Evolutionary conservation across 257 asterid species (phyloP).

Genomic region (Solanum neorickii): DNA sequence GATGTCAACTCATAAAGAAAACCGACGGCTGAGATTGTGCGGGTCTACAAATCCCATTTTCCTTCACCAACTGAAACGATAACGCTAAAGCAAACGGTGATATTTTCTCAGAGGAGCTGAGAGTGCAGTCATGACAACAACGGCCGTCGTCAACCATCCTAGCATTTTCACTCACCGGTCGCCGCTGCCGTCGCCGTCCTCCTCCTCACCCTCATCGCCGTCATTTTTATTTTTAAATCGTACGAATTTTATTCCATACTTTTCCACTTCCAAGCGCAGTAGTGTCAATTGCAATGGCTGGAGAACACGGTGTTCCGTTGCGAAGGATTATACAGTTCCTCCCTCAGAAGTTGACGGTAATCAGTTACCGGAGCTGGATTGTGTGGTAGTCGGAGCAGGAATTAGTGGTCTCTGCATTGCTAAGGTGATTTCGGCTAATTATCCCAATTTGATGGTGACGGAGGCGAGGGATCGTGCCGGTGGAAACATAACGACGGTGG

Average conservation of each 20-base stretch:
- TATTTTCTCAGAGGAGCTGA: not conserved
- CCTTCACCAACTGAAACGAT: not conserved
- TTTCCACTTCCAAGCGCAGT: not conserved
- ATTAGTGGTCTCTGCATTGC: slow-evolving; percentile 88
- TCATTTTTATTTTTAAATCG: not conserved
- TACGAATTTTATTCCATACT: not conserved
- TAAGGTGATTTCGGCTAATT: slow-evolving; percentile 57
- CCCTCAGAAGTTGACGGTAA: slow-evolving; percentile 12
- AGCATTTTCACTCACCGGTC: not conserved
- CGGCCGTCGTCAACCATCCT: not conserved
- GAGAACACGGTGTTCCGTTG: slow-evolving; percentile 36
- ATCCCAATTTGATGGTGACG: slow-evolving; percentile 60
- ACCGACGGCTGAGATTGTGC: not conserved
- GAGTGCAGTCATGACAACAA: not conserved
- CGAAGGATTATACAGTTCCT: slow-evolving; percentile 16
- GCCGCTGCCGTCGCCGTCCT: not conserved
- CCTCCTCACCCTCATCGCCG: not conserved
- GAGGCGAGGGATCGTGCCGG: slow-evolving; percentile 90
- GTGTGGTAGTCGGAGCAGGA: slow-evolving; percentile 88
- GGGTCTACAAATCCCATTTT: not conserved
- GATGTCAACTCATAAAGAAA: not conserved
- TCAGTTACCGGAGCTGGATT: slow-evolving; percentile 32
- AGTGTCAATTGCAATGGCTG: slow-evolving; percentile 3
- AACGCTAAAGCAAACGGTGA: not conserved
- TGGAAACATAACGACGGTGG: slow-evolving; percentile 81